Evolutionary conservation across 495 filamentous ascomycete species (phyloP), one percentile per base, ranked within the genome.

Genomic region (Penicillium argentinense): DNA sequence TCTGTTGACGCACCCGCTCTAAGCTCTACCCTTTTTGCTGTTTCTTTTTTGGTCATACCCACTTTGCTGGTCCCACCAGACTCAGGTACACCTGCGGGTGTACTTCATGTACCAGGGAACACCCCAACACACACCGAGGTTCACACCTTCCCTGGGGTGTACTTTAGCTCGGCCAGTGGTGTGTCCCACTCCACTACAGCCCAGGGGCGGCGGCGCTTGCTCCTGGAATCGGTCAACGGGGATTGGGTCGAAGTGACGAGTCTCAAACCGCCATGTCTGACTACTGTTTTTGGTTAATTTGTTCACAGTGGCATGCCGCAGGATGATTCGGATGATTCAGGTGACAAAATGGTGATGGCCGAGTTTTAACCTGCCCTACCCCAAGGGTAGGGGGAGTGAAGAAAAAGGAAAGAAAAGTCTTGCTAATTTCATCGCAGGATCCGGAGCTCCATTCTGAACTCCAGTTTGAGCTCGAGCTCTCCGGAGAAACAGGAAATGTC

Each of bases 201-300:
- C n/a, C n/a, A n/a, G n/a, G n/a, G n/a, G n/a, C n/a, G n/a, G n/a
- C n/a, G n/a, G n/a, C n/a, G n/a, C n/a, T n/a, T n/a, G n/a, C n/a
- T n/a, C n/a, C n/a, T n/a, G n/a, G n/a, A n/a, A 36, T 36, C 18
- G 33, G 33, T 36, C 33, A 36, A 36, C 17, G 9, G 44, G 24
- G 33, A 11, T 24, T 40, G 38, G 40, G 18, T 24, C 37, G 32
- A 47, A 26, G 38, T 47, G 42, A 47, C 36, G 24, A 45, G 42
- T 51, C 49, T 45, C 49, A 51, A 40, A 36, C 41, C 33, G 33
- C 33, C 33, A 36, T 36, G 33, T 36, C 33, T 36, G 33, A 36
- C 33, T 36, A 13, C 24, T 42, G 27, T 22, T 30, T 32, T 12
- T 24, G 24, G 19, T 29, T 39, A 19, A 33, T 26, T 30, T 17